Conservation (phyloP, 1,139 yeast species). For the Debaryomycetaceae sp. region DNA sequence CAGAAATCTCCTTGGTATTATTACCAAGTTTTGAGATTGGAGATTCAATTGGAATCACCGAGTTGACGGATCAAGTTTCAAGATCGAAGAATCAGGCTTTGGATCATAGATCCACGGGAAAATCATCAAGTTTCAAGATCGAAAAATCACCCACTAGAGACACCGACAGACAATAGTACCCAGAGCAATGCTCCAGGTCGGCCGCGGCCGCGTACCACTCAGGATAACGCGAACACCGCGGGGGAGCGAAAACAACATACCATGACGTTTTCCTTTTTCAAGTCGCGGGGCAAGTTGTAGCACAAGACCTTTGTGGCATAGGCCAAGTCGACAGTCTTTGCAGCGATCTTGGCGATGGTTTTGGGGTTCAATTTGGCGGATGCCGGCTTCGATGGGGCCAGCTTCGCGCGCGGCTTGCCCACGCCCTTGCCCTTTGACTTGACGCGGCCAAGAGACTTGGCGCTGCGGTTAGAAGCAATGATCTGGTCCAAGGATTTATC, state of each 20-base stretch:
- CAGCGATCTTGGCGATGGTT: slow-evolving; percentile 11
- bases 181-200: too few relatives aligned
- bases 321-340: slow-evolving; percentile 33
- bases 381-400: slow-evolving; percentile 4
- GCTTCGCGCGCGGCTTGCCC: slow-evolving; percentile 19
- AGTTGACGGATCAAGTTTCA: too few relatives aligned
- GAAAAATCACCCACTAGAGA: too few relatives aligned
- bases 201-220: too few relatives aligned
- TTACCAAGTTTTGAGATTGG: too few relatives aligned
- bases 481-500: slow-evolving; percentile 96
- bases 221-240: too few relatives aligned
- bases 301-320: slow-evolving; percentile 68
- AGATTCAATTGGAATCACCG: too few relatives aligned
- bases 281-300: slow-evolving; percentile 69
- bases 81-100: too few relatives aligned
- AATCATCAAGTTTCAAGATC: too few relatives aligned
- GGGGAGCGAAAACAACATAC: slow-evolving; percentile 40
- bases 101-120: too few relatives aligned
- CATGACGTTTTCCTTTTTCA: slow-evolving; percentile 67
- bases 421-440: slow-evolving; percentile 15
- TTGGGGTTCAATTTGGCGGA: neutral
- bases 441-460: slow-evolving; percentile 6
- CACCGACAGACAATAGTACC: too few relatives aligned
- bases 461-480: slow-evolving; percentile 57
- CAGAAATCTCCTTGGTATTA: too few relatives aligned